Evolutionary conservation across 2,329 filamentous ascomycete genomes (phyloP).

Genomic region (Esteya vermicola): DNA sequence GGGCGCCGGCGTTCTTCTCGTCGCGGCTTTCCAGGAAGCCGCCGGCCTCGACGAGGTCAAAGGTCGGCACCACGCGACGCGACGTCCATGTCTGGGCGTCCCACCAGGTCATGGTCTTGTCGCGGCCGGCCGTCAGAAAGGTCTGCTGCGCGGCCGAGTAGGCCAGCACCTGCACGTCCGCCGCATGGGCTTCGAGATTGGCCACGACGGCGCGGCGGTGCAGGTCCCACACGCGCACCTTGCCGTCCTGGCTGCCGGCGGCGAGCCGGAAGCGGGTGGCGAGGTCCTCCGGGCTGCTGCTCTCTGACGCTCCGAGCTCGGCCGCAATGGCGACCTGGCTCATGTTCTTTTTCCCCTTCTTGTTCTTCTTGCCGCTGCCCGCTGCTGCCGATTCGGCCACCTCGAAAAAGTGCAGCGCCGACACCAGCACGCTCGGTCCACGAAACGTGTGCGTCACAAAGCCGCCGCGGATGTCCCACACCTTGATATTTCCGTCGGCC

Average conservation of each 20-base stretch:
- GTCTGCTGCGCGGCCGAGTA: conserved; percentile 63
- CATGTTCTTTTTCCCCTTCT: conserved; percentile 23
- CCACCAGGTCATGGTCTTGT: conserved; percentile 92
- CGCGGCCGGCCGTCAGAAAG: conserved; percentile 72
- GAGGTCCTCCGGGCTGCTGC: conserved; percentile 17
- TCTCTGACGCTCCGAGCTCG: conserved; percentile 20
- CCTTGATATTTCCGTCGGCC: conserved; percentile 85
- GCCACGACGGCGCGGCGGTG: conserved; percentile 67
- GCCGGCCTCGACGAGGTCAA: conserved; percentile 73
- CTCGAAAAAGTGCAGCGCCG: conserved; percentile 85
- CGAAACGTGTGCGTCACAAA: conserved; percentile 93
- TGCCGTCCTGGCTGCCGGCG: conserved; percentile 88
- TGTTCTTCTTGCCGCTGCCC: conserved; percentile 21
- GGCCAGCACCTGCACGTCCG: conserved; percentile 77
- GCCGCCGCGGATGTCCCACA: conserved; percentile 87
- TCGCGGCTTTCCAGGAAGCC: conserved; percentile 48
- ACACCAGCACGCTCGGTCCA: conserved; percentile 81
- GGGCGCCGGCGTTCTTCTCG: conserved; percentile 4
- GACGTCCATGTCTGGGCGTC: conserved; percentile 74
- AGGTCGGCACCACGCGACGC: conserved; percentile 63
- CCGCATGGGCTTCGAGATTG: conserved; percentile 81
- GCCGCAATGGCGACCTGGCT: conserved; percentile 10
- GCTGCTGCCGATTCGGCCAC: conserved; percentile 42
- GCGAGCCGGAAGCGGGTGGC: conserved; percentile 56
- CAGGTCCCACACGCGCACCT: conserved; percentile 82